Evolutionary conservation across 495 filamentous ascomycete genomes (phyloP).

Genomic region (Hypoxylon fuscum): DNA sequence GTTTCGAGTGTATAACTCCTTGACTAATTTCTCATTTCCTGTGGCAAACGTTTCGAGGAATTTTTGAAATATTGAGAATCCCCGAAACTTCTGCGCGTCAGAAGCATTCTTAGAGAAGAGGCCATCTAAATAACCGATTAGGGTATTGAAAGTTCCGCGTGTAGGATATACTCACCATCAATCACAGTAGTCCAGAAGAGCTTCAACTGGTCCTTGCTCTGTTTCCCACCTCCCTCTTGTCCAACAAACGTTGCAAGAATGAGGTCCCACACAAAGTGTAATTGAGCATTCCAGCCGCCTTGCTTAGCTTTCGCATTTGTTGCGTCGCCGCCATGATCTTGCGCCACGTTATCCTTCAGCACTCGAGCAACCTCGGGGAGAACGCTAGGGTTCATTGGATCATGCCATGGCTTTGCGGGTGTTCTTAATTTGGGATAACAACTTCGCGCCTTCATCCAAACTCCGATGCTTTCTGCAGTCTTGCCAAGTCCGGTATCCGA

Average conservation of each 20-base stretch:
- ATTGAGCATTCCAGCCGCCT: constrained; percentile 77
- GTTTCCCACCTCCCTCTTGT: constrained; percentile 38
- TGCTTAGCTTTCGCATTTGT: constrained; percentile 52
- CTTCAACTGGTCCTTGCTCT: constrained; percentile 62
- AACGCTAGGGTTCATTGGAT: constrained; percentile 74
- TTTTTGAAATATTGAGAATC: constrained; percentile 84
- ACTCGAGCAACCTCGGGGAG: constrained; percentile 72
- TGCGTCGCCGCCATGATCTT: constrained; percentile 58
- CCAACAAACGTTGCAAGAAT: constrained; percentile 64
- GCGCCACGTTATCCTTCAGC: constrained; percentile 76
- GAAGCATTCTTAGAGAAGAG: constrained; percentile 84
- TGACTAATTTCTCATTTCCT: constrained; percentile 30
- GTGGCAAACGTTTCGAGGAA: constrained; percentile 63
- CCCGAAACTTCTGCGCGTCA: constrained; percentile 87
- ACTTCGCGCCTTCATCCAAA: constrained; percentile 78
- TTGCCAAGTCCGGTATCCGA: constrained; percentile 70
- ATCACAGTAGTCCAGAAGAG: constrained; percentile 91
- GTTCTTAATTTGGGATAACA: constrained; percentile 70
- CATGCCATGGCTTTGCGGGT: constrained; percentile 77
- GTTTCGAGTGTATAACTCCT: constrained; percentile 78
- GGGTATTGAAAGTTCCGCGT: neutral
- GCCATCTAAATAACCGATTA: constrained; percentile 62
- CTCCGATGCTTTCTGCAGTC: constrained; percentile 85
- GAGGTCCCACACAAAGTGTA: constrained; percentile 89
- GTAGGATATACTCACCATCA: constrained; percentile 69